Evolutionary conservation across 306 rosid species (phyloP).

Genomic region (Lagenaria siceraria): DNA sequence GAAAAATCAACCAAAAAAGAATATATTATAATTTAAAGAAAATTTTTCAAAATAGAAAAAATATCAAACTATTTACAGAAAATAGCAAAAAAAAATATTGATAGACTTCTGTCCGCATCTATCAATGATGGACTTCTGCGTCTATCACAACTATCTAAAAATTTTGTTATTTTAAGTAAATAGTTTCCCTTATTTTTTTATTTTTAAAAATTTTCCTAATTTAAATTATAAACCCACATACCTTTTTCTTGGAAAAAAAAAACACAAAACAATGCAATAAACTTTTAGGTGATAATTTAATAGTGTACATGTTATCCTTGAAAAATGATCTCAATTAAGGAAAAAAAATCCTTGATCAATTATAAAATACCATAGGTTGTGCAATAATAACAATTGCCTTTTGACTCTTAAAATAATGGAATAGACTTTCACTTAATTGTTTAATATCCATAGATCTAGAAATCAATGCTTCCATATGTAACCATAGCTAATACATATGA

Average conservation of each 20-base stretch:
- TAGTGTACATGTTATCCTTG: not conserved
- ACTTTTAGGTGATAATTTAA: no score
- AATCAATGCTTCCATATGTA: constrained; percentile 6
- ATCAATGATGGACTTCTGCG: no score
- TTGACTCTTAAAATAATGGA: constrained; percentile 2
- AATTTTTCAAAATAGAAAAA: no score
- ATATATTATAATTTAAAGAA: no score
- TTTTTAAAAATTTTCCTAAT: no score
- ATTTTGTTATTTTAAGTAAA: no score
- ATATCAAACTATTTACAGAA: no score
- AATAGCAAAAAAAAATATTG: no score
- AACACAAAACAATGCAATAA: not conserved
- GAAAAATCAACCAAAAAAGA: no score
- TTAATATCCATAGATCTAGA: constrained; percentile 8
- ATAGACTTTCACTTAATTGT: not conserved
- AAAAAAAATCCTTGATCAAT: not conserved
- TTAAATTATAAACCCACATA: not conserved
- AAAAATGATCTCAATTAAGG: not conserved
- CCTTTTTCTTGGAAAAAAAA: not conserved
- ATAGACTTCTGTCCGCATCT: no score
- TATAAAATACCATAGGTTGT: not conserved
- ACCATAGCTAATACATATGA: not conserved
- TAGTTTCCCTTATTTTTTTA: no score
- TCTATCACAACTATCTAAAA: no score
- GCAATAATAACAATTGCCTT: not conserved